These are phyloP conservation scores for Claviceps spartinae DNA, from an alignment of 2,329 filamentous ascomycete species.

Conservation along the genomic window DNA sequence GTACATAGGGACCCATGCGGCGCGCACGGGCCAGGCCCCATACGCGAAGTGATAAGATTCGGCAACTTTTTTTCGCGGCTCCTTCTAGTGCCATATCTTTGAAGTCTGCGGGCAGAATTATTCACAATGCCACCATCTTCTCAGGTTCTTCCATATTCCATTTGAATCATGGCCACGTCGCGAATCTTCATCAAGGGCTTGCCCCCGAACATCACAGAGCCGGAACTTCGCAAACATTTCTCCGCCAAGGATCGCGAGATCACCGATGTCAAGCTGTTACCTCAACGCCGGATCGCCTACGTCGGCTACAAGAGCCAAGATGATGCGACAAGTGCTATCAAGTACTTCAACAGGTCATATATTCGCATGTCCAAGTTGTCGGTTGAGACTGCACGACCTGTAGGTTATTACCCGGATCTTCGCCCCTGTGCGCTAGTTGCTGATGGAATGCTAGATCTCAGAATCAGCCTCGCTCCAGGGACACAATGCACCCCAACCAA, in stretches of 20 bases:
- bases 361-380: slow-evolving; percentile 90
- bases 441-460: slow-evolving; percentile 30
- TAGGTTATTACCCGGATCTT: slow-evolving; percentile 25
- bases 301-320: slow-evolving; percentile 79
- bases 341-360: slow-evolving; percentile 91
- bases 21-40: slow-evolving; percentile 12
- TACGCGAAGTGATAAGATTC: slow-evolving; percentile 11
- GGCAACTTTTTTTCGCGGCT: slow-evolving; percentile 16
- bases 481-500: slow-evolving; percentile 14
- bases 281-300: slow-evolving; percentile 84
- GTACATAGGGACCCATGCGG: neutral
- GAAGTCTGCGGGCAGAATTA: slow-evolving; percentile 8
- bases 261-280: slow-evolving; percentile 86
- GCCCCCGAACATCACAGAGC: slow-evolving; percentile 72
- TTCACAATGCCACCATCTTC: neutral
- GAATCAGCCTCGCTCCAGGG: slow-evolving; percentile 26
- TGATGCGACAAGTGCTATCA: slow-evolving; percentile 70
- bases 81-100: neutral
- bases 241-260: slow-evolving; percentile 56
- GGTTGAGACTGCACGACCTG: slow-evolving; percentile 77
- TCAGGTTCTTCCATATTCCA: neutral
- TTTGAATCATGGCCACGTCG: slow-evolving; percentile 42
- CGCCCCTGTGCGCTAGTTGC: slow-evolving; percentile 9
- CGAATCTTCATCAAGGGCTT: slow-evolving; percentile 69
- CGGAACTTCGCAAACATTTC: slow-evolving; percentile 83